These are phyloP conservation scores for Coemansia sp. DNA, from an alignment of 192 early-diverging fungal species.

Conservation along the genomic window DNA sequence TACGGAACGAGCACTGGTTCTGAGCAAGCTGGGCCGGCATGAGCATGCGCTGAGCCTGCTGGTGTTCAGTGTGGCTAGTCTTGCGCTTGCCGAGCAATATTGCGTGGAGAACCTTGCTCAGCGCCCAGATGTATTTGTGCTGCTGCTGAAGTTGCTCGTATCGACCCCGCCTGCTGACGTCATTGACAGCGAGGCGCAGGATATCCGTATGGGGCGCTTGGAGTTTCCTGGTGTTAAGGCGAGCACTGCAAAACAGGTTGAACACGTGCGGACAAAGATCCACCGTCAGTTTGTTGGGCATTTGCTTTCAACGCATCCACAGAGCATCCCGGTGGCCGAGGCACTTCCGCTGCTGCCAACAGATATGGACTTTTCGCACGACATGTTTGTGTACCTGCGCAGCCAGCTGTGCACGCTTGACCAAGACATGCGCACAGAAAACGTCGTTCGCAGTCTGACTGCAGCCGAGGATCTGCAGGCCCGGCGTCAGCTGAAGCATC, in stretches of 20 bases:
- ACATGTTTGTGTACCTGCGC: slow-evolving; percentile 56
- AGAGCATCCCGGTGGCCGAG: slow-evolving; percentile 33
- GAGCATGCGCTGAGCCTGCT: slow-evolving; percentile 82
- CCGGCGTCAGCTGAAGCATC: slow-evolving; percentile 27
- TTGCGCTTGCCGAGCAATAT: slow-evolving; percentile 60
- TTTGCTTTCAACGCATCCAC: slow-evolving; percentile 34
- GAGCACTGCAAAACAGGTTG: slow-evolving; percentile 9
- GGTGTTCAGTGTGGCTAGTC: slow-evolving; percentile 73
- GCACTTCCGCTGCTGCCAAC: slow-evolving; percentile 46
- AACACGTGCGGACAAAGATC: slow-evolving; percentile 13
- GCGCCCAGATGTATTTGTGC: slow-evolving; percentile 32
- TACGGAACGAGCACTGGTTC: slow-evolving; percentile 78
- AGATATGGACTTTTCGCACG: slow-evolving; percentile 46
- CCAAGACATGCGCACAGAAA: slow-evolving; percentile 35
- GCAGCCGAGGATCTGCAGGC: slow-evolving; percentile 43
- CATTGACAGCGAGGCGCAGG: slow-evolving; percentile 29
- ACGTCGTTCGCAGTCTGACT: slow-evolving; percentile 35
- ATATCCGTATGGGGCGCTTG: slow-evolving; percentile 7
- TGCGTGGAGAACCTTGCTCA: slow-evolving; percentile 54
- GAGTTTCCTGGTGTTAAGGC: neutral
- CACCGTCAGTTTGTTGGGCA: slow-evolving; percentile 44
- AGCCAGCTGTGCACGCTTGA: slow-evolving; percentile 53
- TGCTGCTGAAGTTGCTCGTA: slow-evolving; percentile 41
- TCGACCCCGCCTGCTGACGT: slow-evolving; percentile 23
- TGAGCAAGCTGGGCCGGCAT: slow-evolving; percentile 82